Evolutionary conservation across 106 monocot species (phyloP), one percentile per base, ranked within the genome.

Genomic region (Ottelia alismoides): DNA sequence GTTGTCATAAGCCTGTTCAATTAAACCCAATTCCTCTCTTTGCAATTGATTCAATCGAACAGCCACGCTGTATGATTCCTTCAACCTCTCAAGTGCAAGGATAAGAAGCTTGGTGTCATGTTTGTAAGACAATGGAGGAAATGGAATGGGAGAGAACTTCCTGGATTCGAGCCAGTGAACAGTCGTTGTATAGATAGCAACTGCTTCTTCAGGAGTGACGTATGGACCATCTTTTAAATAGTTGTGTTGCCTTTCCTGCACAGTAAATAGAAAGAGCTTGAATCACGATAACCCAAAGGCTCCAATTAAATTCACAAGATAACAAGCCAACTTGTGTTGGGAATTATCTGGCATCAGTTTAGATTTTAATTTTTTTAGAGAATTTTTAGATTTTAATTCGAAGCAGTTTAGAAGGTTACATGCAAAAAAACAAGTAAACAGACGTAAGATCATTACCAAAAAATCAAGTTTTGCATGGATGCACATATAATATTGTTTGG

Each of bases 71-170:
- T 99, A 99, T 11, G 98, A 99, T 40, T 99, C 98, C 57, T 99
- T 99, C 44, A 99, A 62, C 64, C 75, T 85, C 68, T 99, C 98
- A 56, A 99, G 64, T 29, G 98, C 98, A 61, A 99, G 75, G 25
- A 99, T 99, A 56, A 99, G 98, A 69, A 99, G 85, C 29, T 99
- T 99, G 23, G 98, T 99, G 26, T 99, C 98, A 73, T 99, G 98
- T 40, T 99, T 99, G 71, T 99, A 99, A 27, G 98, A 99, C 25
- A 99, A 57, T 32, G 98, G 98, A 49, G 98, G 98, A 65, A 99
- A 99, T 30, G 98, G 98, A 48, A 99, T 99, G 44, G 98, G 90
- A 26, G 90, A 90, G 63, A 99, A 99, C 58, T 99, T 99, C 47
- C 98, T 90, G 43, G 98, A 99, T 52, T 99, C 98, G 55, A 99